A percentile compares a stretch with the other conserved stretches of the same genome.
phyloP scores from a whole-genome alignment of 352 stramenopile species.

The Globisporangium barbulae region DNA sequence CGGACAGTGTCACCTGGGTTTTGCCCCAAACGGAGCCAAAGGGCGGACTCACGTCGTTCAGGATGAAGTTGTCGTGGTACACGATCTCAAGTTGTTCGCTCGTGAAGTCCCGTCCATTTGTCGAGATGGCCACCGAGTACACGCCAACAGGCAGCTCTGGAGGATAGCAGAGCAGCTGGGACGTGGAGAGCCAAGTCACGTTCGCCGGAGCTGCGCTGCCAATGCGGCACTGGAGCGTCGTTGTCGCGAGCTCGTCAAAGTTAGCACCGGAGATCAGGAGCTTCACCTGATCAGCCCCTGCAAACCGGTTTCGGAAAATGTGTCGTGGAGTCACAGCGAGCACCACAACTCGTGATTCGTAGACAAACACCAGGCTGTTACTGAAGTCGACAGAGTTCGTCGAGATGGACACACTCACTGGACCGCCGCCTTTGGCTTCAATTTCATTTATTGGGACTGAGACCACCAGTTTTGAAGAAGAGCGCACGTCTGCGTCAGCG shows the following conservation, averaged over 20 bases:
- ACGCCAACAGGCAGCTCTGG: conserved; percentile 30
- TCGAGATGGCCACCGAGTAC: conserved; percentile 41
- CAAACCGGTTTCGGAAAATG: conserved; percentile 17
- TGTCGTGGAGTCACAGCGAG: conserved; percentile 25
- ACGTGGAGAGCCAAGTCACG: conserved; percentile 28
- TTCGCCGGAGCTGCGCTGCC: conserved; percentile 12
- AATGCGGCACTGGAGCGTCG: conserved; percentile 29
- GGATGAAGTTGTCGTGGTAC: conserved; percentile 35
- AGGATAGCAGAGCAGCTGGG: conserved; percentile 30
- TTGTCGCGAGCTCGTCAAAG: conserved; percentile 25
- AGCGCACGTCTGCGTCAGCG: conserved; percentile 19
- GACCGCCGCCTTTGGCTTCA: conserved; percentile 8
- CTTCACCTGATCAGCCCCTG: background rate
- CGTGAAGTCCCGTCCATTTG: conserved; percentile 45
- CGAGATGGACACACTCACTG: conserved; percentile 28
- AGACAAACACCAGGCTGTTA: conserved; percentile 36
- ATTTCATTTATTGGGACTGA: conserved; percentile 17
- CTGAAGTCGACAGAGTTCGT: conserved; percentile 32
- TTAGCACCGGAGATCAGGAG: conserved; percentile 26
- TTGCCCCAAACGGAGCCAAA: conserved; percentile 46
- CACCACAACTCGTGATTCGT: conserved; percentile 19
- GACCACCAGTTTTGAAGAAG: conserved; percentile 15
- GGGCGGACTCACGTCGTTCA: conserved; percentile 31
- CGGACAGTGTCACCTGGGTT: conserved; percentile 30
- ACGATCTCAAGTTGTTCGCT: conserved; percentile 33